Percentiles rank a stretch among this genome's conserved stretches.
These are phyloP conservation scores for Aureobasidium musti DNA, from an alignment of 2,329 filamentous ascomycete genomes.

Conservation along the genomic window DNA sequence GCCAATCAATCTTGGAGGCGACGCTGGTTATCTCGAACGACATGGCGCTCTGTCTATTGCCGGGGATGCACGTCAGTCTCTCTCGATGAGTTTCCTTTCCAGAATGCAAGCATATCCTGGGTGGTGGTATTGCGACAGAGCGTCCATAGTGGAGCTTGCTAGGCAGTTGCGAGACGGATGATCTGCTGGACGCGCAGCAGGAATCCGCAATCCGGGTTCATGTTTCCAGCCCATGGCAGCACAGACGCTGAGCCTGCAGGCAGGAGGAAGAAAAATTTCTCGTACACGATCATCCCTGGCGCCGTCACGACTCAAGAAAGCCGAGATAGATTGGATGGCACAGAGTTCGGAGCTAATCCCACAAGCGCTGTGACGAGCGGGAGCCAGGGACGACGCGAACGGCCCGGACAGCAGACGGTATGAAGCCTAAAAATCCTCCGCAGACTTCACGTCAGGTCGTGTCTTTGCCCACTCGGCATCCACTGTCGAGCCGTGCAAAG, in stretches of 20 bases:
- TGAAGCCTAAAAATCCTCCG: slow-evolving; percentile 27
- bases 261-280: background rate
- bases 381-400: slow-evolving; percentile 24
- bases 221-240: slow-evolving; percentile 21
- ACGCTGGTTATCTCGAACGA: background rate
- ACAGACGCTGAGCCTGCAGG: slow-evolving; percentile 16
- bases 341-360: slow-evolving; percentile 19
- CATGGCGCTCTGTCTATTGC: background rate
- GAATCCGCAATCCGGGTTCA: slow-evolving; percentile 26
- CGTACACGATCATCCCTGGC: slow-evolving; percentile 22
- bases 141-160: slow-evolving; percentile 9
- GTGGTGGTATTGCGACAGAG: slow-evolving; percentile 25
- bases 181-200: slow-evolving; percentile 26
- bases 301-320: slow-evolving; percentile 17
- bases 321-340: background rate
- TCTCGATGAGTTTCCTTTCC: background rate
- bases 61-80: slow-evolving; percentile 24
- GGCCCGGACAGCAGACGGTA: slow-evolving; percentile 27
- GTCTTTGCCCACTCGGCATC: slow-evolving; percentile 7
- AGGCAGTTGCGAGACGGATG: slow-evolving; percentile 22
- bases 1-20: slow-evolving; percentile 20
- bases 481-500: slow-evolving; percentile 14
- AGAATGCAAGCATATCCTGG: slow-evolving; percentile 26
- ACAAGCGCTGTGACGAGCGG: slow-evolving; percentile 26
- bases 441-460: slow-evolving; percentile 22